Evolutionary conservation across 768 basidiomycete genomes (phyloP).

Genomic region (Rhizopogon rudus): DNA sequence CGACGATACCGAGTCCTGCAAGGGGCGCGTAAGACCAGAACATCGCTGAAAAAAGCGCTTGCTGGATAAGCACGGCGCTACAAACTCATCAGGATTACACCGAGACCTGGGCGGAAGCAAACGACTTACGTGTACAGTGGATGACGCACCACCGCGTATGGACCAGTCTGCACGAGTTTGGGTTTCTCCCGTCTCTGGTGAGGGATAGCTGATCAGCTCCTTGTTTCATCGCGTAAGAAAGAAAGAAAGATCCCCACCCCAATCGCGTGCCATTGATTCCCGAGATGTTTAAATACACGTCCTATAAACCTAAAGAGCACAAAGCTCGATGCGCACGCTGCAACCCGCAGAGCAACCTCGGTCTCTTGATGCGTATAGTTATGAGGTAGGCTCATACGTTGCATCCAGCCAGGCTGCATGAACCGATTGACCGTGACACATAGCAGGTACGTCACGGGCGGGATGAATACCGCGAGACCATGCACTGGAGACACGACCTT

Average conservation of each 20-base stretch:
- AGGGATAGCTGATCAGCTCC: not conserved
- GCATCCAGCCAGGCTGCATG: slow-evolving; percentile 27
- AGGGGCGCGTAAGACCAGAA: slow-evolving; percentile 28
- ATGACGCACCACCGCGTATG: slow-evolving; percentile 30
- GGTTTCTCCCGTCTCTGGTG: slow-evolving; percentile 24
- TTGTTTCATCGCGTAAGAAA: not conserved
- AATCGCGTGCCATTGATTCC: slow-evolving; percentile 23
- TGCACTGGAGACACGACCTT: slow-evolving; percentile 23
- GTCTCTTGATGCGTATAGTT: slow-evolving; percentile 6
- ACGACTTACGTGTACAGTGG: slow-evolving; percentile 19
- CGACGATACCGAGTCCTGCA: slow-evolving; percentile 11
- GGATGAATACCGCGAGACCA: slow-evolving; percentile 8
- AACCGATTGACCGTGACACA: slow-evolving; percentile 19
- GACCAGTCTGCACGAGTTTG: slow-evolving; percentile 26
- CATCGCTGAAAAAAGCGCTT: slow-evolving; percentile 16
- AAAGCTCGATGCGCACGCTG: slow-evolving; percentile 16
- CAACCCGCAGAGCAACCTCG: slow-evolving; percentile 9
- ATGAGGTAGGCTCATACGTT: slow-evolving; percentile 11
- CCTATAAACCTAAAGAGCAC: slow-evolving; percentile 1
- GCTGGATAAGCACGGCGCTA: slow-evolving; percentile 16
- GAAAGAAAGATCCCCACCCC: slow-evolving; percentile 14
- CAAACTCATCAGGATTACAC: not conserved
- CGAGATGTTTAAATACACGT: slow-evolving; percentile 8
- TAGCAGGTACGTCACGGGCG: slow-evolving; percentile 21
- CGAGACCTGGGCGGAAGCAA: too few relatives aligned